These are phyloP conservation scores for Euphrasia arctica DNA, from an alignment of 305 asterid genomes.

Conservation along the genomic window DNA sequence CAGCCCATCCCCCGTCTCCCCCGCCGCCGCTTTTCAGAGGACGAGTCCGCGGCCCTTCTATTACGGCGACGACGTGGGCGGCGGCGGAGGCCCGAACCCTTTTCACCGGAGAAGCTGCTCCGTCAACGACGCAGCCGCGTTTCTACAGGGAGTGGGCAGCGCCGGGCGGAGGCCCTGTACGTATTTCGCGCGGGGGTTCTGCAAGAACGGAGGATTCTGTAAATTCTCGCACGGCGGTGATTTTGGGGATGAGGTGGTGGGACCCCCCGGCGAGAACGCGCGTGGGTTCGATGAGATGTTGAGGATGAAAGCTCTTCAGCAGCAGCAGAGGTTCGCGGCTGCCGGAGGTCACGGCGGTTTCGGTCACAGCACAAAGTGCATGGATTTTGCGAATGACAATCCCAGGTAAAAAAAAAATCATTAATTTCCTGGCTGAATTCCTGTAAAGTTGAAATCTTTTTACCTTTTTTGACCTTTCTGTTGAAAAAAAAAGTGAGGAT, in stretches of 20 bases:
- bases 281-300: constrained; percentile 64
- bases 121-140: constrained; percentile 74
- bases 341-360: constrained; percentile 63
- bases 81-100: constrained; percentile 34
- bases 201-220: constrained; percentile 76
- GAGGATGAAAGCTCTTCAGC: constrained; percentile 78
- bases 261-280: constrained; percentile 50
- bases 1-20: constrained; percentile 56
- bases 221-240: constrained; percentile 67
- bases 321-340: constrained; percentile 71
- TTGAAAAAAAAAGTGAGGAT: constrained; percentile 7
- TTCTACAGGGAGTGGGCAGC: constrained; percentile 46
- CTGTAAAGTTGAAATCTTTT: constrained; percentile 18
- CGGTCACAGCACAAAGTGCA: constrained; percentile 49
- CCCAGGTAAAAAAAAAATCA: constrained; percentile 49
- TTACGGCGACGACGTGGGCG: constrained; percentile 48
- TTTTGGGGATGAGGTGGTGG: constrained; percentile 46
- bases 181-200: constrained; percentile 82
- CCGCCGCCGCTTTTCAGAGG: constrained; percentile 38
- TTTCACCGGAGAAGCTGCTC: constrained; percentile 86
- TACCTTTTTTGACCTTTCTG: constrained; percentile 12
- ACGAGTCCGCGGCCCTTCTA: constrained; percentile 48
- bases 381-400: constrained; percentile 59
- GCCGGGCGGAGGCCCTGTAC: constrained; percentile 91
- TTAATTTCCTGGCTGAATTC: not conserved